phyloP scores from a whole-genome alignment of 768 basidiomycete species.

The Lactarius pseudohatsudake region DNA sequence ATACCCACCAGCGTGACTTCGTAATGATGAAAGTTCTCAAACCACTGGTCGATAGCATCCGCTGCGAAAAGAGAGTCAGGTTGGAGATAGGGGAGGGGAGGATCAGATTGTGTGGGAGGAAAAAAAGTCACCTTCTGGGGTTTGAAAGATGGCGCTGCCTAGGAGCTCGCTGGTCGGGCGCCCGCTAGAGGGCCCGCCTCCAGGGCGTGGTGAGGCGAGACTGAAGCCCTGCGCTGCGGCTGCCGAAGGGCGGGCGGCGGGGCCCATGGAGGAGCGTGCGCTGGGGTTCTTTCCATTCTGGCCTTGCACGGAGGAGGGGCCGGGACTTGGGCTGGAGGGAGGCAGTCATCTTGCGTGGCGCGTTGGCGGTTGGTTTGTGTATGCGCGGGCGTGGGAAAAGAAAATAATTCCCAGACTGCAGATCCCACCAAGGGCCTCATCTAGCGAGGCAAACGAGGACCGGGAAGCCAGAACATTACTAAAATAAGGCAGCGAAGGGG shows the following conservation, averaged over 20 bases:
- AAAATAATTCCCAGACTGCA: no score
- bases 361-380: no score
- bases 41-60: slow-evolving; percentile 98
- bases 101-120: not conserved
- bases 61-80: slow-evolving; percentile 47
- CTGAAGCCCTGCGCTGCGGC: slow-evolving; percentile 54
- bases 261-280: slow-evolving; percentile 75
- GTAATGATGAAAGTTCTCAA: slow-evolving; percentile 95
- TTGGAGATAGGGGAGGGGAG: no score
- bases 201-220: slow-evolving; percentile 74
- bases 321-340: slow-evolving; percentile 72
- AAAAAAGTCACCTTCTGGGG: slow-evolving; percentile 64
- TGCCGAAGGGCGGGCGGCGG: slow-evolving; percentile 46
- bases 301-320: slow-evolving; percentile 64
- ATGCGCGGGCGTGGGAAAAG: no score
- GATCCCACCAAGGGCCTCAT: no score
- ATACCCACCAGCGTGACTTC: slow-evolving; percentile 77
- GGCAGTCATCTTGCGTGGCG: no score
- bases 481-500: no score
- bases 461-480: no score
- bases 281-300: slow-evolving; percentile 57
- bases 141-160: slow-evolving; percentile 79
- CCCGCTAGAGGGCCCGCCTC: slow-evolving; percentile 54
- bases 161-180: slow-evolving; percentile 87
- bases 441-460: no score